Base-by-base conservation (phyloP, 257 asterid species). In the Catharanthus roseus region DNA sequence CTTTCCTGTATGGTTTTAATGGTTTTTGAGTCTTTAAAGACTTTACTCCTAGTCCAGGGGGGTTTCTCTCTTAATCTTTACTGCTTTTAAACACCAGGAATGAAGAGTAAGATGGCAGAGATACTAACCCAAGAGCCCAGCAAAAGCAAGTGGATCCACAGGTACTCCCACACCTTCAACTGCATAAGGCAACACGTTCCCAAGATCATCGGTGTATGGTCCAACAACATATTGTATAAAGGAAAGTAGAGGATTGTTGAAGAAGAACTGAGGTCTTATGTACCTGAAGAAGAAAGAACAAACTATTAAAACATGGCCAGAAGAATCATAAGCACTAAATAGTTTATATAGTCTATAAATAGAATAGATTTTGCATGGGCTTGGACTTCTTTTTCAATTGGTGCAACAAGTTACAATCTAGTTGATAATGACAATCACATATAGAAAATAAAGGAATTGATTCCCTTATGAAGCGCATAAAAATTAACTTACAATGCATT, bases 121-220 rank as follows among this genome's bases (percentile, higher is more conserved):
- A 68, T 31, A 74, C 85, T 72, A 53, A 89, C 97, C 97, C 82
- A 92, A 80, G 39, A 92, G 86, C 36, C 98, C 98, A 49, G 98
- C 98, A 76, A 92, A 92, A 51, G 98, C 98, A 64, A 92, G 96
- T 36, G 98, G 98, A 69, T 92, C 96, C 11, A 87, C 93, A n/a
- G 98, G 98, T 71, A 90, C 98, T 57, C 98, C 98, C 12, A 92
- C 91, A 19, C 98, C 98, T 85, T 88, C 92, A 69, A 92, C 98
- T 15, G 98, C 98, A 73, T 89, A 87, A 5, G 98, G 98, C 47
- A 92, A 83, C 76, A 92, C 96, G 47, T 88, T 90, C 39, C 96
- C 97, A 36, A 92, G 90, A 75, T 92, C 97, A 44, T 92, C 98
- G 3, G 96, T 62, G 74, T 92, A 92, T 24, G 98, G 97, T 53